These are phyloP conservation scores for Lepiota venenata DNA, from an alignment of 768 basidiomycete species.

Conservation along the genomic window DNA sequence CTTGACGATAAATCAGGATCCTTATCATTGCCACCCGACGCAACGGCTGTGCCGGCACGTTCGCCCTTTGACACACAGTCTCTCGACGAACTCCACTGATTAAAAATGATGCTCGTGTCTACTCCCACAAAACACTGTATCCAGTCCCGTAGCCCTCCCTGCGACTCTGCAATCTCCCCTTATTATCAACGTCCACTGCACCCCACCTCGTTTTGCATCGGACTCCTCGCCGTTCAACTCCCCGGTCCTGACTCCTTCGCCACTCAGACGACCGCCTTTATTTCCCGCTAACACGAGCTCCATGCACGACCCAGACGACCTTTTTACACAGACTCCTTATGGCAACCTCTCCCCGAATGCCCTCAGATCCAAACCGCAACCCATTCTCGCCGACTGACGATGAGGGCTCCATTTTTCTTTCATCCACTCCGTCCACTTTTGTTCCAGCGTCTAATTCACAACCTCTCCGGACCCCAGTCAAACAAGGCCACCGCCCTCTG, in stretches of 20 bases:
- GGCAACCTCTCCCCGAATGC: slow-evolving; percentile 27
- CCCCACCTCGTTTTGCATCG: slow-evolving; percentile 29
- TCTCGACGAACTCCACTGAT: slow-evolving; percentile 21
- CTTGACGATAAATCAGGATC: slow-evolving; percentile 17
- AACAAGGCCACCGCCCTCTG: slow-evolving; percentile 37
- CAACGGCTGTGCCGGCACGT: slow-evolving; percentile 5
- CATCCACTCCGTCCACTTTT: slow-evolving; percentile 40
- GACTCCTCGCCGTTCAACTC: slow-evolving; percentile 42
- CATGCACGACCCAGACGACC: slow-evolving; percentile 41
- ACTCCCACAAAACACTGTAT: slow-evolving; percentile 39
- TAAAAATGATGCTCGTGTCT: slow-evolving; percentile 39
- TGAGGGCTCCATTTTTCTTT: slow-evolving; percentile 56
- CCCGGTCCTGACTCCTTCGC: slow-evolving; percentile 65
- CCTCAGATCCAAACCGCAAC: slow-evolving; percentile 31
- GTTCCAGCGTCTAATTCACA: slow-evolving; percentile 41
- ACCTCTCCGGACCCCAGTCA: slow-evolving; percentile 61
- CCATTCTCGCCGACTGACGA: slow-evolving; percentile 49
- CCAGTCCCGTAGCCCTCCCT: slow-evolving; percentile 22
- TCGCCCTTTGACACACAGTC: slow-evolving; percentile 17
- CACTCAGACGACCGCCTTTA: slow-evolving; percentile 44
- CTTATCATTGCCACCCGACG: slow-evolving; percentile 6
- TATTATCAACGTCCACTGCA: slow-evolving; percentile 32
- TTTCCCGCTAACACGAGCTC: slow-evolving; percentile 28
- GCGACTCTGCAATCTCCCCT: slow-evolving; percentile 30
- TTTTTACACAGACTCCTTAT: slow-evolving; percentile 53